Percentiles rank a stretch among this genome's conserved stretches.
These are phyloP conservation scores for Populus hybrid DNA, from an alignment of 441 rosid species.

Conservation along the genomic window DNA sequence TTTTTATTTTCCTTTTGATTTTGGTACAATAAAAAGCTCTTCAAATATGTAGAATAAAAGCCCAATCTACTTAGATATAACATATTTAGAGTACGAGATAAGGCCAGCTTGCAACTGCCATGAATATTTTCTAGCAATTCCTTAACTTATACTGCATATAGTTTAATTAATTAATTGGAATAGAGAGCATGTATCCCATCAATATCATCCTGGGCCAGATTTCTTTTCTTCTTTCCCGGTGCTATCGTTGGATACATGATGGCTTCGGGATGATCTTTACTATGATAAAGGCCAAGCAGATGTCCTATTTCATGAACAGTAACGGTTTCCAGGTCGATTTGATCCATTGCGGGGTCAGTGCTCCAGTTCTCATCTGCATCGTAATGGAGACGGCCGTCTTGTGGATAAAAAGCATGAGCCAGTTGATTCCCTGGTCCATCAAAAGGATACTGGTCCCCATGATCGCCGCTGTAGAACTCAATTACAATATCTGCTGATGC, in stretches of 20 bases:
- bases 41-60: no score
- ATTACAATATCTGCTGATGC: neutral
- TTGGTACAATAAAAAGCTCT: no score
- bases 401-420: slow-evolving; percentile 3
- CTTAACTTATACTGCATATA: no score
- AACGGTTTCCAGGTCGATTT: slow-evolving; percentile 7
- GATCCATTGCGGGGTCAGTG: neutral
- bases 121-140: no score
- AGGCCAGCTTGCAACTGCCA: no score
- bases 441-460: neutral
- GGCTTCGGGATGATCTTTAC: neutral
- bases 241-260: slow-evolving; percentile 4
- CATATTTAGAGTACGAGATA: no score
- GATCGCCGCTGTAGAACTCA: neutral
- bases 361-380: slow-evolving; percentile 16
- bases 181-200: slow-evolving; percentile 2
- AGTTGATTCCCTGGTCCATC: slow-evolving; percentile 1
- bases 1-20: no score
- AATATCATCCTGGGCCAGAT: slow-evolving; percentile 8
- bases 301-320: slow-evolving; percentile 19
- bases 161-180: neutral
- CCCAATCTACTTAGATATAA: no score
- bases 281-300: neutral
- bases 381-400: slow-evolving; percentile 10
- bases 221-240: neutral